Conservation (phyloP, 805 yeast genomes). For the Nakazawaea ishiwadae region DNA sequence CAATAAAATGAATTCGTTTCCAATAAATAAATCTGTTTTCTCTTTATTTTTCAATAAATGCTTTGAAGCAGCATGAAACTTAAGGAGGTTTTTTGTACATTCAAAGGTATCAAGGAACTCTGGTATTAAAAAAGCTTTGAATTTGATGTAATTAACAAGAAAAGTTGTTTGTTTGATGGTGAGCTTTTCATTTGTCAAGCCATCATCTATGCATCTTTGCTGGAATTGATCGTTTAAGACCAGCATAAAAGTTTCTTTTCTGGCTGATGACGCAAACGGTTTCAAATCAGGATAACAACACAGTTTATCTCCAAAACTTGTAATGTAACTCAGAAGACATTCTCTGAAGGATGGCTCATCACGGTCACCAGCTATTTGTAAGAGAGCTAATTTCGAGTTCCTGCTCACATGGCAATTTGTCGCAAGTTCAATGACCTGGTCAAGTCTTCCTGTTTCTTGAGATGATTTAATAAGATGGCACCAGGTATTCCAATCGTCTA, state of each 20-base stretch:
- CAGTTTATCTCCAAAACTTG: constrained; percentile 45
- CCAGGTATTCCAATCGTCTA: constrained; percentile 82
- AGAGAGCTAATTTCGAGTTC: constrained; percentile 50
- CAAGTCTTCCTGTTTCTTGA: constrained; percentile 26
- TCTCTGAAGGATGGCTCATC: constrained; percentile 14
- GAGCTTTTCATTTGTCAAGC: constrained; percentile 12
- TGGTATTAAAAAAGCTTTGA: constrained; percentile 30
- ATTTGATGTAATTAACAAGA: constrained; percentile 36
- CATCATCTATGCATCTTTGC: constrained; percentile 12
- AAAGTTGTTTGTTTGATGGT: constrained; percentile 18
- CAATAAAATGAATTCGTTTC: constrained; percentile 60
- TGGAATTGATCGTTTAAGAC: constrained; percentile 14
- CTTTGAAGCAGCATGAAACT: constrained; percentile 34
- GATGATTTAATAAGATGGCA: constrained; percentile 46
- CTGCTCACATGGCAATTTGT: constrained; percentile 34
- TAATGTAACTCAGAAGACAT: constrained; percentile 37
- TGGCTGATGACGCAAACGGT: constrained; percentile 17
- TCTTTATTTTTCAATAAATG: constrained; percentile 33
- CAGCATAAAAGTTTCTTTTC: not conserved
- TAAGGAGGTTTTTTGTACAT: constrained; percentile 29
- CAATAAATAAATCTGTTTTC: constrained; percentile 66
- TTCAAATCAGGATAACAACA: constrained; percentile 64
- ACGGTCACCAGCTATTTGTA: constrained; percentile 35
- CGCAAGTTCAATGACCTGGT: constrained; percentile 29
- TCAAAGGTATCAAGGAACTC: constrained; percentile 17